Evolutionary conservation across 192 early-diverging fungal genomes (phyloP), one percentile per base, ranked within the genome.

Genomic region (Mortierella antarctica): DNA sequence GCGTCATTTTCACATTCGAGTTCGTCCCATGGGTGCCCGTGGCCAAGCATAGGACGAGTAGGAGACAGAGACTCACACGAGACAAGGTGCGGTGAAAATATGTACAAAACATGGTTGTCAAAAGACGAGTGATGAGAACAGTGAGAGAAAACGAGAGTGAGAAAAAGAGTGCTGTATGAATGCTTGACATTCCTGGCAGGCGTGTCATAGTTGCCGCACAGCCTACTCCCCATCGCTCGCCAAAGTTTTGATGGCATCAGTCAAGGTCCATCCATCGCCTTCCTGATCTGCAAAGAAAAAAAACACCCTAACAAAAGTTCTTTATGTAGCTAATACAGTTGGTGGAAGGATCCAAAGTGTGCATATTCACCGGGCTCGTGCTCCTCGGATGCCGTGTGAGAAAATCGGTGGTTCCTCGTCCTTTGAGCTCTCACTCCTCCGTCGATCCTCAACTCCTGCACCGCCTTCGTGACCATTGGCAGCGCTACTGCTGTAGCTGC

Each of bases 381-480:
- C 70, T 40, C 77, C 77, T 55, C 77, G 63, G 6, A 80, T 39
- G 4, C 77, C 77, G 47, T 71, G 70, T n/a, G 50, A 44, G 23
- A 67, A 79, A 20, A 71, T 79, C 6, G 76, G 73, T 6, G 65
- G 52, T 13, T 74, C 73, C 15, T 74, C 73, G 3, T 62, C 64
- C 45, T 15, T 12, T 15, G 50, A 18, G 18, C 52, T 41, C 1
- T 71, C 70, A 57, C 21, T 71, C 4, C 61, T 49, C 21, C 51
- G 70, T 12, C 61, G 60, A 56, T 71, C 70, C 7, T 48, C 61
- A 5, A 42, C 31, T 23, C 52, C n/a, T 7, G 23, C 51, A 20
- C 55, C 17, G 5, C 45, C 42, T 17, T 56, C 7, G 7, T 13
- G 7, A n/a, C 14, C 5, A 39, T 31, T 9, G 17, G 13, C 40